Base-by-base conservation (phyloP, 225 moss, liverwort and hornwort species). In the Marchantia polymorpha region DNA sequence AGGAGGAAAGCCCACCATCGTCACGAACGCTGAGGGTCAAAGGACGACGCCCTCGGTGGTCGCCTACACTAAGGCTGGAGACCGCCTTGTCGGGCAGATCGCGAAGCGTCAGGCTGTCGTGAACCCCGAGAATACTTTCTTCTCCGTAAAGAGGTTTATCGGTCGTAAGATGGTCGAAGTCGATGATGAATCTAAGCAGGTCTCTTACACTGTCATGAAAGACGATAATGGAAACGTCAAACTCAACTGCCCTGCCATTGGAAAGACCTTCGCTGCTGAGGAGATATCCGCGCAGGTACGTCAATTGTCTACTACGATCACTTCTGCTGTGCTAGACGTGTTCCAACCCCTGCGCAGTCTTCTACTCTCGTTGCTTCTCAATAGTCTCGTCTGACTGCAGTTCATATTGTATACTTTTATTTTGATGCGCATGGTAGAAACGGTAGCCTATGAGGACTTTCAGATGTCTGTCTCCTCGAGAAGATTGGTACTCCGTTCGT, bases 81-180 rank as follows among this genome's bases (percentile, higher is more conserved):
- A 96, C 73, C 86, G 96, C 3, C 81, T 96, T 8, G 96, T 96
- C 0, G 96, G 96, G 1, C 96, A 96, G 86, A 96, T 96, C 83
- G 96, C 96, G 3, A 96, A 96, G 86, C 92, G 96, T 0, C 96
- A 96, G 88, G 96, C 96, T 2, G 96, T 96, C 10, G 96, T 96
- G 0, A 96, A 96, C 67, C 96, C 96, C 20, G 89, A 90, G 27
- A 96, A 96, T 22, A 96, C 96, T 2, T 96, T 96, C 86, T 96
- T 96, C 30, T 96, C 96, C 0, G 96, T 96, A 46, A 96, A 96
- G 82, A 88, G 96, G 82, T 96, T 96, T 53, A 96, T 96, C n/a
- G 96, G 96, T 27, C 91, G 96, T 31, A 91, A 89, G 83, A 94
- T 94, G 86, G 87, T 88, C 7, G 96, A 96, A 85, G 92, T 96